phyloP scores from a whole-genome alignment of 2,329 filamentous ascomycete species.

The Fusarium miscanthi region DNA sequence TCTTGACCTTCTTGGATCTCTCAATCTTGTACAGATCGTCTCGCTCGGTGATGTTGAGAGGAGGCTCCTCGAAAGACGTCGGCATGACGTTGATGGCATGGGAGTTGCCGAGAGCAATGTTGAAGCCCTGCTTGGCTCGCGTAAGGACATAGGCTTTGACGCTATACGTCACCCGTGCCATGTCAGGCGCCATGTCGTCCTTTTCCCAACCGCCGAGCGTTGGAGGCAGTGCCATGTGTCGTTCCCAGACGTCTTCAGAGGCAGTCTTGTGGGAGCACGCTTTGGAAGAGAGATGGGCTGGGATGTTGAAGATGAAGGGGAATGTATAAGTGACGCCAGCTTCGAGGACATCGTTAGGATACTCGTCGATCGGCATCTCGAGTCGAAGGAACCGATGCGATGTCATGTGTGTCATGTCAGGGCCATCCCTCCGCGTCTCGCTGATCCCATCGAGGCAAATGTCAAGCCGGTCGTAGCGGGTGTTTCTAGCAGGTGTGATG shows the following conservation, averaged over 20 bases:
- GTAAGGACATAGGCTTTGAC: constrained; percentile 24
- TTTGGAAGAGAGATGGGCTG: constrained; percentile 35
- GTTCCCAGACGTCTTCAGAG: constrained; percentile 21
- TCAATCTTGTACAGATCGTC: constrained; percentile 32
- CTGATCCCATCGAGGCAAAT: constrained; percentile 34
- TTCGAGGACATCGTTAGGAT: constrained; percentile 26
- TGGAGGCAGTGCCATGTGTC: constrained; percentile 34
- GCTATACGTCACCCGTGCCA: constrained; percentile 33
- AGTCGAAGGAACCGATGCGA: constrained; percentile 38
- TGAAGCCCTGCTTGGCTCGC: neutral
- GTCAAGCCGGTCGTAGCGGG: constrained; percentile 29
- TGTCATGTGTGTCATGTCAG: constrained; percentile 34
- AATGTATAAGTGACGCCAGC: constrained; percentile 32
- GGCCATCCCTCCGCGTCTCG: constrained; percentile 36
- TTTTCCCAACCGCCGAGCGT: constrained; percentile 38
- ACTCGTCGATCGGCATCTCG: constrained; percentile 38
- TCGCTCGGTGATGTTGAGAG: constrained; percentile 31
- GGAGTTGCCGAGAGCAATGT: constrained; percentile 13
- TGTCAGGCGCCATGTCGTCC: constrained; percentile 33
- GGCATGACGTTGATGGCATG: constrained; percentile 38
- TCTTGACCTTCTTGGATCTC: constrained; percentile 37
- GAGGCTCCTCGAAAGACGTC: constrained; percentile 37
- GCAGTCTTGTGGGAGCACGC: constrained; percentile 28
- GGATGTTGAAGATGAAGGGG: constrained; percentile 40
- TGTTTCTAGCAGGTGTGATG: constrained; percentile 25